Evolutionary conservation across 2,329 filamentous ascomycete species (phyloP).

Genomic region (Chaetomium sp.): DNA sequence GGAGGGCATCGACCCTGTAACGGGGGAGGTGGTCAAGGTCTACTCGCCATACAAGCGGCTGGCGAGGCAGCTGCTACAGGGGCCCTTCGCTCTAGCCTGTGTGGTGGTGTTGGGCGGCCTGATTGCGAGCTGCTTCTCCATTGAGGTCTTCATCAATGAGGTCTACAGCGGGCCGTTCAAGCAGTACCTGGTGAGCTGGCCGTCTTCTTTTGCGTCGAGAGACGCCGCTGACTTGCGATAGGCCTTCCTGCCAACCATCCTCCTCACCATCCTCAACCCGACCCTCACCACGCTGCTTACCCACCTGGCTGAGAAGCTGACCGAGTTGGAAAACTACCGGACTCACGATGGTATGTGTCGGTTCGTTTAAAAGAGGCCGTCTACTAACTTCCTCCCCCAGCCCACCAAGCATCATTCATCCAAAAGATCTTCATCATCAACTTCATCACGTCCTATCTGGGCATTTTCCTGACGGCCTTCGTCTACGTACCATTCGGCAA

Average conservation of each 20-base stretch:
- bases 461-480: slow-evolving; percentile 89
- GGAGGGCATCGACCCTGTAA: slow-evolving; percentile 75
- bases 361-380: no score
- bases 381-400: slow-evolving; percentile 44
- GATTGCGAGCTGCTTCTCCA: slow-evolving; percentile 83
- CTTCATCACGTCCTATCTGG: slow-evolving; percentile 93
- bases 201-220: background rate
- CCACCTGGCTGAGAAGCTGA: slow-evolving; percentile 73
- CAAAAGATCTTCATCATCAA: slow-evolving; percentile 95
- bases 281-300: slow-evolving; percentile 76
- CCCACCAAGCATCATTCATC: slow-evolving; percentile 80
- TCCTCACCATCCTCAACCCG: slow-evolving; percentile 81
- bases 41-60: slow-evolving; percentile 78
- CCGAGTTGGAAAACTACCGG: slow-evolving; percentile 87
- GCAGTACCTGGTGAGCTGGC: slow-evolving; percentile 67
- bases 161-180: slow-evolving; percentile 90
- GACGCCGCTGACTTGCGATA: slow-evolving; percentile 40
- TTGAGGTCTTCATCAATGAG: slow-evolving; percentile 95
- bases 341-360: slow-evolving; percentile 68
- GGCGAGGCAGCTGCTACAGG: slow-evolving; percentile 73
- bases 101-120: slow-evolving; percentile 73
- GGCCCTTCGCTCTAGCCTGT: slow-evolving; percentile 81
- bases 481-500: slow-evolving; percentile 92
- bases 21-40: slow-evolving; percentile 73
- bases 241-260: slow-evolving; percentile 84